Base-by-base conservation (phyloP, 805 yeast genomes). In the Candida sphagnicola region DNA sequence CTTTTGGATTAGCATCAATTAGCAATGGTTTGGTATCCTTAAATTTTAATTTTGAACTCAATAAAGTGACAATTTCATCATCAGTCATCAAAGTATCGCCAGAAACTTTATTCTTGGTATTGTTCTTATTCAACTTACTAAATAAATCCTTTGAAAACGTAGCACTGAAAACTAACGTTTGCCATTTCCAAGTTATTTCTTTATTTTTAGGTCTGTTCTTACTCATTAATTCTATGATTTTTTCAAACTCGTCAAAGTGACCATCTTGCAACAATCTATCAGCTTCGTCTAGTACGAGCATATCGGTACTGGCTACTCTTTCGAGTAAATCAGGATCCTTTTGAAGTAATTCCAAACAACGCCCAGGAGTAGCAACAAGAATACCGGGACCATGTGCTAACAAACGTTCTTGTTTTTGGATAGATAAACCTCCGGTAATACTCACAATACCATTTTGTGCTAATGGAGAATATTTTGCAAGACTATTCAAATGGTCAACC, bases 221-320 rank as follows among this genome's bases (percentile, higher is more conserved):
- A 17, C 63, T 62, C 41, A 93, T 59, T 12, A 84, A 59, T 39
- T 83, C 87, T 44, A 91, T 64, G 42, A 87, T 83, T 52, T 51
- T 83, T 49, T 84, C 95, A 46, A 93, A 76, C 58, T 93, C 99
- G 43, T 87, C 95, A 56, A 91, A 93, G 62, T 90, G 98, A 2
- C 98, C 97, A 54, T 90, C 96, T 61, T 91, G 96, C 37, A 93
- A 70, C 45, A 93, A 66, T 59, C 99, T 73, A 67, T 93, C 99
- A 10, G 99, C 99, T 61, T 93, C 99, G 69, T 93, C 99, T 23
- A 91, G 68, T 1, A 90, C 95, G 2, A 77, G 39, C 6, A 70
- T 63, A 40, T 74, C 79, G 3, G 76, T 65, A 11, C 67, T 55
- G 10, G 78, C 70, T 37, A 75, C 46, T 42, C 72, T 54, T 17